Evolutionary conservation across 192 early-diverging fungal genomes (phyloP).

Genomic region (Gonapodya prolifera): DNA sequence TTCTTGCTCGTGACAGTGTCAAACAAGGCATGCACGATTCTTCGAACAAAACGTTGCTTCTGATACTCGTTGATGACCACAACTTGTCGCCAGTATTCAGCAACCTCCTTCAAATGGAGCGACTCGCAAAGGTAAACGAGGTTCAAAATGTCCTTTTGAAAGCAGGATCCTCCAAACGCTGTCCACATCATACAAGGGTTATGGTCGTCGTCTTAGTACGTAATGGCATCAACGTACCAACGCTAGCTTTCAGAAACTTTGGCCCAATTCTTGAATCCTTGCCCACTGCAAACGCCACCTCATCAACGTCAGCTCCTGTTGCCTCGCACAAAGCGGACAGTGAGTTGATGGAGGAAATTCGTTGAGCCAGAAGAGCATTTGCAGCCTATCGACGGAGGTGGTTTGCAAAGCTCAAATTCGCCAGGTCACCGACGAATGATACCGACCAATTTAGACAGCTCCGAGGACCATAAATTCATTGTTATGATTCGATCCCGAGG

Average conservation of each 20-base stretch:
- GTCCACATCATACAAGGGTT: neutral
- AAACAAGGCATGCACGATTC: slow-evolving; percentile 58
- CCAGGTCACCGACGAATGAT: too few relatives aligned
- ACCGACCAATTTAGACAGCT: slow-evolving; percentile 75
- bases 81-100: slow-evolving; percentile 85
- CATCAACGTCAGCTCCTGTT: slow-evolving; percentile 77
- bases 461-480: slow-evolving; percentile 87
- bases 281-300: slow-evolving; percentile 83
- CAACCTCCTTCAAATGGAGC: slow-evolving; percentile 76
- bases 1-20: slow-evolving; percentile 69
- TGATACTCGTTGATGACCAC: slow-evolving; percentile 87
- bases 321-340: slow-evolving; percentile 86
- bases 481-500: slow-evolving; percentile 73
- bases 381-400: slow-evolving; percentile 51
- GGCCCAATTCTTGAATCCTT: slow-evolving; percentile 73
- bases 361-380: slow-evolving; percentile 87
- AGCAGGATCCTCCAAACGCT: slow-evolving; percentile 82
- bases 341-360: slow-evolving; percentile 84
- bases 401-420: too few relatives aligned
- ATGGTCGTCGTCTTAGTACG: neutral
- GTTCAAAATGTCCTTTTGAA: slow-evolving; percentile 90
- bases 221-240: slow-evolving; percentile 31
- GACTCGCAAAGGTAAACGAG: slow-evolving; percentile 76
- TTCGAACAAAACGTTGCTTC: slow-evolving; percentile 66
- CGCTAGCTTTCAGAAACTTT: slow-evolving; percentile 78